A percentile compares a stretch with the other conserved stretches of the same genome.
phyloP scores from a whole-genome alignment of 1,284 basidiomycete genomes.

The Thelephora terrestris region DNA sequence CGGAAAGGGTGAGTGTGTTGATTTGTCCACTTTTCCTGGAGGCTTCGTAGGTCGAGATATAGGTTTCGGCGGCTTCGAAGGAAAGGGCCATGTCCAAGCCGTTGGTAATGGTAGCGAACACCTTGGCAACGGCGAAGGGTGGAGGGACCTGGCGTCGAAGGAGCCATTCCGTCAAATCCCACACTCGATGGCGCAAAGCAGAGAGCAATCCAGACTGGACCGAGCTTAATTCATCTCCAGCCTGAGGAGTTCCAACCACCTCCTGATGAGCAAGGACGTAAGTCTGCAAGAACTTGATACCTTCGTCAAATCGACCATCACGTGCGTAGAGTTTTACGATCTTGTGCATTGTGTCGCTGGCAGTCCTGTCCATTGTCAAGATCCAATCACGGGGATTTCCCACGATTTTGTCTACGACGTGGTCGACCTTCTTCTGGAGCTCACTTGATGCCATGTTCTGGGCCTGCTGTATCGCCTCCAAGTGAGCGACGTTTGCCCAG shows the following conservation, averaged over 20 bases:
- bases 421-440: conserved; percentile 18
- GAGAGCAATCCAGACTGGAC: neutral
- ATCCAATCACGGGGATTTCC: conserved; percentile 4
- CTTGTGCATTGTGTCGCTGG: conserved; percentile 6
- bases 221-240: neutral
- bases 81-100: neutral
- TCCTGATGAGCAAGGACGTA: neutral
- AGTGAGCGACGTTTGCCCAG: conserved; percentile 29
- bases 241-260: neutral
- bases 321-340: conserved; percentile 8
- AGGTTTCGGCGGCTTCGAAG: neutral
- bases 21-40: neutral
- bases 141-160: neutral
- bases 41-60: neutral
- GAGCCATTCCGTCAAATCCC: neutral
- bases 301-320: conserved; percentile 2
- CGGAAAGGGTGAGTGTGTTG: neutral
- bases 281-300: neutral
- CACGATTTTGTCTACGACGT: conserved; percentile 17
- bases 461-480: conserved; percentile 18
- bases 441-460: conserved; percentile 9
- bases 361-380: conserved; percentile 2
- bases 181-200: neutral
- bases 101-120: neutral
- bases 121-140: neutral